phyloP scores from a whole-genome alignment of 1,284 basidiomycete species.

The Amylostereum areolatum region DNA sequence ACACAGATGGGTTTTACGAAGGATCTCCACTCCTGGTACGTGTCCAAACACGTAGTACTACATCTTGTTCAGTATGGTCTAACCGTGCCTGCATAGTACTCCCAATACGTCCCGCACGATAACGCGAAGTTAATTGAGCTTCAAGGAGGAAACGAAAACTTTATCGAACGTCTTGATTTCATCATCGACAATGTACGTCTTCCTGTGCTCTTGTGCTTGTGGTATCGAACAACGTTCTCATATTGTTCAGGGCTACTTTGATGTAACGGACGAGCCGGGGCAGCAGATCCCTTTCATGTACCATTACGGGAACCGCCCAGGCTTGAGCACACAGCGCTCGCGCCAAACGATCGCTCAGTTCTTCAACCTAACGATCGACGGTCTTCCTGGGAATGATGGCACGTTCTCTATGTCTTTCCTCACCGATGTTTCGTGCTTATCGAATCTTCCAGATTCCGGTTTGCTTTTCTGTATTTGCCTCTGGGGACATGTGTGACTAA shows the following conservation, averaged over 20 bases:
- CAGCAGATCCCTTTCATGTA: conserved; percentile 63
- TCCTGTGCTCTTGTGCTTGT: not conserved
- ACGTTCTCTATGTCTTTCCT: conserved; percentile 7
- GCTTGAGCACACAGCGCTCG: conserved; percentile 49
- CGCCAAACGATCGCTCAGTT: conserved; percentile 46
- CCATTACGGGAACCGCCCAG: conserved; percentile 54
- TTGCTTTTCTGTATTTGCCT: conserved; percentile 25
- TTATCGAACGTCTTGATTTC: conserved; percentile 48
- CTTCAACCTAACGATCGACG: conserved; percentile 49
- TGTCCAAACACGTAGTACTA: conserved; percentile 3
- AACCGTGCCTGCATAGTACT: not conserved
- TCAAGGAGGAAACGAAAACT: conserved; percentile 50
- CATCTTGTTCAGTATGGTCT: not conserved
- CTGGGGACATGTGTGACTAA: conserved; percentile 13
- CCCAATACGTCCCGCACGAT: conserved; percentile 56
- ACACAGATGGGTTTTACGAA: conserved; percentile 62
- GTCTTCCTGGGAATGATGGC: conserved; percentile 61
- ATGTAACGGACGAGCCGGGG: conserved; percentile 54
- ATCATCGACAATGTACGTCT: conserved; percentile 42
- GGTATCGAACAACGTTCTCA: too few species aligned
- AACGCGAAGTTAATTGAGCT: conserved; percentile 52
- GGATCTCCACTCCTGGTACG: conserved; percentile 53
- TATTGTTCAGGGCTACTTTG: conserved; percentile 38
- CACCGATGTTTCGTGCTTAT: not conserved
- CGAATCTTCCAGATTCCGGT: not conserved